Base-by-base conservation (phyloP, 2,329 filamentous ascomycete species). In the Pseudogymnoascus sp. region DNA sequence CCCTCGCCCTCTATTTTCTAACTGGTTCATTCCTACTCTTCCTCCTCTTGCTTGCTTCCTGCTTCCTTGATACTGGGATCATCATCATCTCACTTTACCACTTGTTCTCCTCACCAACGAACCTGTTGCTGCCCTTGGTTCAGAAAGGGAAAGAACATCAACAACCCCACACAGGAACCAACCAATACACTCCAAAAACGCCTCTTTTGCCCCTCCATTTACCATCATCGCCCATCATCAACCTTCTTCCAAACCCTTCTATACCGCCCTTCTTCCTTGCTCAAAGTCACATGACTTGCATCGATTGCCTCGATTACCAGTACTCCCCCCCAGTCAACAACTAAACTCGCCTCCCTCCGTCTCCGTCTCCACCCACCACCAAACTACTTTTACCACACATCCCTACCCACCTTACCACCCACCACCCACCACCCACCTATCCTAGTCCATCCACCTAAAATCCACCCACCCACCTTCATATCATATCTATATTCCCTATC, bases 361-460 rank as follows among this genome's bases (percentile, higher is more conserved):
- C 21, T 21, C 21, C 21, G 21, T 21, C 35, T 37, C 35, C 68
- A 63, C 39, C 31, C 27, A 37, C 62, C 45, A 67, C 65, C 18
- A 10, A 29, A 10, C 7, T n/a, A 25, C 33, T 7, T 6, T n/a
- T n/a, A 37, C 37, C 37, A 59, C 63, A 61, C 39, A 59, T 59
- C 37, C 65, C 63, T 15, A 64, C 42, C 45, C 59, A n/a, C 61
- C 59, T 45, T 36, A 60, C 64, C 62, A 63, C 25, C 52, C 62
- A 18, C 64, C 62, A 63, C 25, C 52, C 62, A 18, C 21, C 21
- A 21, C 21, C 21, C 21, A 21, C 21, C 21, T 21, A 21, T 21
- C 21, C 21, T 21, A 21, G 21, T 21, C 21, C 21, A 21, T 36
- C 33, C n/a, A 27, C 40, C 42, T 5, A 48, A n/a, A 48, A 40